These are phyloP conservation scores for Cynanchum wilfordii DNA, from an alignment of 257 asterid species.

Conservation along the genomic window DNA sequence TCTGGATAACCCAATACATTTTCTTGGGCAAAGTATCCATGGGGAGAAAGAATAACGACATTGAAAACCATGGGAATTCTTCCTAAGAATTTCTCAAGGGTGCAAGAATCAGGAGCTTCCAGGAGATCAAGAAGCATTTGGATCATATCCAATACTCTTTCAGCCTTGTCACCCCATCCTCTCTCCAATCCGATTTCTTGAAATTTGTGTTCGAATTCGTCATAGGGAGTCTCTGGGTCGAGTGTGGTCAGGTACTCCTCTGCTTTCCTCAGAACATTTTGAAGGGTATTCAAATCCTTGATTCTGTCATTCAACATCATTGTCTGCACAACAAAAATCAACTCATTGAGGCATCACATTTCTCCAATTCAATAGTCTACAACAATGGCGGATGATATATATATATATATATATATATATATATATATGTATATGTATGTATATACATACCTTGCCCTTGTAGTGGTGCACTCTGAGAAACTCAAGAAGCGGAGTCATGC, in stretches of 20 bases:
- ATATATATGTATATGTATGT: too few species aligned
- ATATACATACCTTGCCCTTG: slow-evolving; percentile 57
- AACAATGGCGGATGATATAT: too few species aligned
- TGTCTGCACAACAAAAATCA: slow-evolving; percentile 38
- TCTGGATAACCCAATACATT: slow-evolving; percentile 96
- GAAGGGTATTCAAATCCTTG: slow-evolving; percentile 53
- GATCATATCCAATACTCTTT: slow-evolving; percentile 69
- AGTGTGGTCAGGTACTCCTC: slow-evolving; percentile 83
- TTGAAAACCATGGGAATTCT: slow-evolving; percentile 94
- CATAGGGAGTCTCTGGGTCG: slow-evolving; percentile 49
- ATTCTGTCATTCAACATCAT: slow-evolving; percentile 82
- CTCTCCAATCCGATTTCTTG: slow-evolving; percentile 91
- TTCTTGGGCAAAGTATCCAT: slow-evolving; percentile 98
- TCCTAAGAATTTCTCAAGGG: slow-evolving; percentile 82
- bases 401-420: too few species aligned
- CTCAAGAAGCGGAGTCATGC: slow-evolving; percentile 90
- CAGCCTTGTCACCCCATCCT: slow-evolving; percentile 93
- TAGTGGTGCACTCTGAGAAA: slow-evolving; percentile 70
- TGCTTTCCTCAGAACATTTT: slow-evolving; percentile 73
- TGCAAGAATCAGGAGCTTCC: slow-evolving; percentile 89
- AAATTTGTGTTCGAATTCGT: slow-evolving; percentile 62
- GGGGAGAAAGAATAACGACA: slow-evolving; percentile 94
- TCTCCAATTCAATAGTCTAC: not conserved
- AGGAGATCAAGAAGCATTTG: slow-evolving; percentile 83
- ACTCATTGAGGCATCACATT: not conserved